Base-by-base conservation (phyloP, 768 basidiomycete species). In the Russula sp. region DNA sequence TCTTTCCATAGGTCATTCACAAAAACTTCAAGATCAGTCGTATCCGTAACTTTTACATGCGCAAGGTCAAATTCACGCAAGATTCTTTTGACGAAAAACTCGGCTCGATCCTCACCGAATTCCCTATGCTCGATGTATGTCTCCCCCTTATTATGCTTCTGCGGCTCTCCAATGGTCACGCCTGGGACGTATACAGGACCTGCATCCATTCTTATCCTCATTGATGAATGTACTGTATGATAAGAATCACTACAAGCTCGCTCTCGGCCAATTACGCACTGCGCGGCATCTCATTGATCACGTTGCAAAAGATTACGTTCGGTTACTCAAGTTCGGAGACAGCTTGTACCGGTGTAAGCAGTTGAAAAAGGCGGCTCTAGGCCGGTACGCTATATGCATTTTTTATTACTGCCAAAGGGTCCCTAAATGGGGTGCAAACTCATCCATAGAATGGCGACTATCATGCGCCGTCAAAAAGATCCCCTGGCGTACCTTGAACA, bases 11-110 rank as follows among this genome's bases (percentile, higher is more conserved):
- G 92, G 94, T 95, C 69, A 98, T 98, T 74, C 97, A 98, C 78
- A 98, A 97, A 82, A 98, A 98, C 81, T 98, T 97, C 82, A 98
- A 99, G 81, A 99, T 99, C 76, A 94, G 93, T 69, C 89, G 96
- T 70, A 98, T 98, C 78, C 86, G 96, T 67, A 93, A 94, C 72
- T 94, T 94, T 73, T 97, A 99, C 77, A 98, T 98, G 96, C 87
- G 96, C 75, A 99, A 99, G 77, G 96, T 99, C 78, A 98, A 96
- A 77, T 98, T 97, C 75, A 95, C 95, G 3, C 94, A 98, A 75
- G 94, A 98, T 73, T 82, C 90, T 18, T 98, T 98, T 69, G 94
- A 97, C 65, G 95, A 98, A 77, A 95, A 98, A 74, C 83, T 99
- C 34, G 87, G 87, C 61, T 89, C 87, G 38, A 99, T 99, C 74